These are phyloP conservation scores for Yarrowia porcina DNA, from an alignment of 805 yeast species.

Conservation along the genomic window DNA sequence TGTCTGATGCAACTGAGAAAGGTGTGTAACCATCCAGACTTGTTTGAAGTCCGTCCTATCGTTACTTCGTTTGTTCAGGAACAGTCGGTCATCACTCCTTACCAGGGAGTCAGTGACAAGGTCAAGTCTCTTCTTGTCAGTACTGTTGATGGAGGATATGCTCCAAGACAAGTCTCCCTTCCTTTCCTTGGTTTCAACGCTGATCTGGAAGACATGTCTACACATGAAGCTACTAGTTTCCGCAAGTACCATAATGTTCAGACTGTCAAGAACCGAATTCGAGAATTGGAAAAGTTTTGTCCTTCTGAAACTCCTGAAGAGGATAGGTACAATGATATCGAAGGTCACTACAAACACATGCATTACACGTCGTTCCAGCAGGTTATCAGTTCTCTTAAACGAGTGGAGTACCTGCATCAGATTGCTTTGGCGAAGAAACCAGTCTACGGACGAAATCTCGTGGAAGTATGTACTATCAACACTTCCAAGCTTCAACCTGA, in stretches of 20 bases:
- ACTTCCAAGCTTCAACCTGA: conserved; percentile 8
- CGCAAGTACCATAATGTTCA: conserved; percentile 23
- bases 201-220: conserved; percentile 47
- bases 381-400: conserved; percentile 1
- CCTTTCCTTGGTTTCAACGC: conserved; percentile 53
- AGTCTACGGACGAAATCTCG: conserved; percentile 59
- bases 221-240: conserved; percentile 26
- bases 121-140: conserved; percentile 40
- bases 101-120: conserved; percentile 43
- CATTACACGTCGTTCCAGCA: conserved; percentile 41
- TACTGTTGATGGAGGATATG: conserved; percentile 29
- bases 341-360: conserved; percentile 57
- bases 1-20: conserved; percentile 97
- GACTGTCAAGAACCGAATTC: conserved; percentile 19
- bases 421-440: conserved; percentile 49
- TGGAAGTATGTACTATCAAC: conserved; percentile 42
- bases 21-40: conserved; percentile 94
- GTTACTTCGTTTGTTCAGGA: conserved; percentile 82
- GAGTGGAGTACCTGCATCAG: conserved; percentile 22
- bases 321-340: conserved; percentile 33
- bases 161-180: conserved; percentile 44
- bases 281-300: conserved; percentile 29
- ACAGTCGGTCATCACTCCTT: conserved; percentile 55
- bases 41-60: conserved; percentile 94
- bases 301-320: conserved; percentile 28